Base-by-base conservation (phyloP, 139 green algal species). In the Chlamydomonas schloesseri region DNA sequence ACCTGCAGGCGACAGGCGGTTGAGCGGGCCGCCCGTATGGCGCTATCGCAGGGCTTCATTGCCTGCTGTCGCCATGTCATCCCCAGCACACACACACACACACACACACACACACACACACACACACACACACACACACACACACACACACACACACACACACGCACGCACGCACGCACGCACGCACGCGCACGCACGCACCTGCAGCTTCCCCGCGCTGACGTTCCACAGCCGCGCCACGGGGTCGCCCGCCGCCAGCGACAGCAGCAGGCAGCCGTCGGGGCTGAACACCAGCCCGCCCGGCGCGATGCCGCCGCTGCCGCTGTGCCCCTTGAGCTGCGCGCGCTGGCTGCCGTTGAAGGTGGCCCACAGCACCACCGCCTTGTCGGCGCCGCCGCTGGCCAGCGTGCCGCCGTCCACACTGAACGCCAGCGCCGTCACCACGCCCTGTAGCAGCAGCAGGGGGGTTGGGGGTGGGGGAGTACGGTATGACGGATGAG, bases 251-350 rank as follows among this genome's bases (percentile, higher is more conserved):
- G 34, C 9, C 31, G 79, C 79, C 31, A 50, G 47, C n/a, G 79
- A 85, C 18, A 67, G 65, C 64, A 85, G 65, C 65, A 53, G 21
- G 47, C 31, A 1, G 46, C 79, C 79, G 47, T 85, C 79, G 24
- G 65, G 31, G 10, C 47, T 70, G 50, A 85, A 85, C 17, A 50
- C 79, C 65, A 85, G n/a, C 42, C 42, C 42, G 42, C 42, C 42
- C 6, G 42, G 42, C 42, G 42, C 42, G n/a, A 13, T 11, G 21
- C 29, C 20, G 60, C 69, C 31, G 18, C 18, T 10, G 17, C 78
- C 78, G 13, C 21, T 58, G 79, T 85, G 79, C n/a, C 79, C 79
- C 46, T 76, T 85, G n/a, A 85, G 79, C 24, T 69, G 31, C 37
- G 65, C 79, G 9, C 47, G 47, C 65, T 29, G 24, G 31, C 31